Percentiles rank a stretch among this genome's conserved stretches.
Evolutionary conservation across 495 filamentous ascomycete genomes (phyloP).

Genomic region (Aspergillus incahuasiensis): DNA sequence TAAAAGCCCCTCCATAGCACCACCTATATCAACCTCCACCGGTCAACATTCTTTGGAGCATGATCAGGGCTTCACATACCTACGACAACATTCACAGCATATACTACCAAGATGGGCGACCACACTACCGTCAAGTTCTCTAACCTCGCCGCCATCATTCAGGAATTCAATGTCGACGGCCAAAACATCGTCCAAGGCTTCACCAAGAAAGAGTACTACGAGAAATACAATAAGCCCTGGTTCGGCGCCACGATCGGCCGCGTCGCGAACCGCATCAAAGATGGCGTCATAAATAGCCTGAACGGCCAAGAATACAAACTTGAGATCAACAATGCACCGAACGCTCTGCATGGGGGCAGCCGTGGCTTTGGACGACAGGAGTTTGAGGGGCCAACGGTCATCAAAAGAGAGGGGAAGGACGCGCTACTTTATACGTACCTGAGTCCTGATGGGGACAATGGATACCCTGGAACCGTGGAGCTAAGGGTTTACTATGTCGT

Average conservation of each 20-base stretch:
- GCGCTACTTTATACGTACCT: conserved; percentile 69
- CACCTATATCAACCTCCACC: conserved; percentile 2
- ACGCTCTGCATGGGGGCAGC: conserved; percentile 76
- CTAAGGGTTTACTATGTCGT: conserved; percentile 73
- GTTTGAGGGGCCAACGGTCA: conserved; percentile 69
- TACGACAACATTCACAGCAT: too few relatives aligned
- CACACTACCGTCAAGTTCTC: conserved; percentile 55
- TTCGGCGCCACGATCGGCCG: conserved; percentile 95
- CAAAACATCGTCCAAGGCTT: conserved; percentile 86
- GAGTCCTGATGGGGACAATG: conserved; percentile 74
- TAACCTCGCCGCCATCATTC: conserved; percentile 81
- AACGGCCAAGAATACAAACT: conserved; percentile 70
- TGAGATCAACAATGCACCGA: conserved; percentile 68
- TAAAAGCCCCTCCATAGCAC: conserved; percentile 6
- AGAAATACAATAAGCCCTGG: conserved; percentile 65
- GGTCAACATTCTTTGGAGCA: not conserved
- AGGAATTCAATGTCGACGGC: conserved; percentile 69
- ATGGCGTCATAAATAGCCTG: conserved; percentile 63
- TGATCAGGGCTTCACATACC: too few relatives aligned
- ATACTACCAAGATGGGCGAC: conserved; percentile 13
- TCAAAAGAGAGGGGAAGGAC: conserved; percentile 65
- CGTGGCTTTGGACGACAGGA: conserved; percentile 80
- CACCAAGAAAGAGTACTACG: conserved; percentile 66
- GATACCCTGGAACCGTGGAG: conserved; percentile 80
- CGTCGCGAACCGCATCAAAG: conserved; percentile 78